These are phyloP conservation scores for Geoglossum glabrum DNA, from an alignment of 495 filamentous ascomycete species.

Conservation along the genomic window DNA sequence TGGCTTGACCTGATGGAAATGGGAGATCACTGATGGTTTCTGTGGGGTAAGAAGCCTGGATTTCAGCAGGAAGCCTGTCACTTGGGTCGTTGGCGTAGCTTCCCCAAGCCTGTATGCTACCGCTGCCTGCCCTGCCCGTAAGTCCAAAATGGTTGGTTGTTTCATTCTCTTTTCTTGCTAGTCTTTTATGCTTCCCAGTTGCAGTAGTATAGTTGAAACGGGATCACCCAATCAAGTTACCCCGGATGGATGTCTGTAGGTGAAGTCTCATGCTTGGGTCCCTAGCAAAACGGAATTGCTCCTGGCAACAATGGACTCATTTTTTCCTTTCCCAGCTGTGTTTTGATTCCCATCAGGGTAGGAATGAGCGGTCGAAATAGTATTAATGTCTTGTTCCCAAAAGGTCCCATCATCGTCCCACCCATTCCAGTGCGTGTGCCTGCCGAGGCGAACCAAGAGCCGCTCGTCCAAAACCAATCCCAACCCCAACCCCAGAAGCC, in stretches of 20 bases:
- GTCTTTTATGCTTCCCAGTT: not conserved
- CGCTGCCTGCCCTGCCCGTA: not conserved
- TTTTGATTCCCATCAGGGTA: not conserved
- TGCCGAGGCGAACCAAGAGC: too few species aligned
- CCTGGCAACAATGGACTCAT: not conserved
- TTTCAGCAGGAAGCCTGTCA: not conserved
- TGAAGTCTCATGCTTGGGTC: not conserved
- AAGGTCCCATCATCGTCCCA: too few species aligned
- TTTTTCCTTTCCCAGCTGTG: not conserved
- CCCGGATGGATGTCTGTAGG: not conserved
- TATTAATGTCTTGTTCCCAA: too few species aligned
- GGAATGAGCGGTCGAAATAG: too few species aligned
- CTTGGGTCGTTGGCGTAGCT: not conserved
- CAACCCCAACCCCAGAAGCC: too few species aligned
- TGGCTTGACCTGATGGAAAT: conserved; percentile 1
- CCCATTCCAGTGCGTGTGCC: too few species aligned
- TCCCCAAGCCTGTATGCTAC: not conserved
- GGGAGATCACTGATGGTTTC: conserved; percentile 3
- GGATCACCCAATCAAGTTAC: not conserved
- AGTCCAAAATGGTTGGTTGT: conserved; percentile 1
- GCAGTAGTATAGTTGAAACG: not conserved
- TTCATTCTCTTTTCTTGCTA: not conserved
- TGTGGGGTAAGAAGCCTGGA: not conserved
- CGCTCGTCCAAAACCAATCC: too few species aligned
- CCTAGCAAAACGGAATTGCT: not conserved